phyloP scores from a whole-genome alignment of 2,329 filamentous ascomycete species.

The Cercospora sojina region DNA sequence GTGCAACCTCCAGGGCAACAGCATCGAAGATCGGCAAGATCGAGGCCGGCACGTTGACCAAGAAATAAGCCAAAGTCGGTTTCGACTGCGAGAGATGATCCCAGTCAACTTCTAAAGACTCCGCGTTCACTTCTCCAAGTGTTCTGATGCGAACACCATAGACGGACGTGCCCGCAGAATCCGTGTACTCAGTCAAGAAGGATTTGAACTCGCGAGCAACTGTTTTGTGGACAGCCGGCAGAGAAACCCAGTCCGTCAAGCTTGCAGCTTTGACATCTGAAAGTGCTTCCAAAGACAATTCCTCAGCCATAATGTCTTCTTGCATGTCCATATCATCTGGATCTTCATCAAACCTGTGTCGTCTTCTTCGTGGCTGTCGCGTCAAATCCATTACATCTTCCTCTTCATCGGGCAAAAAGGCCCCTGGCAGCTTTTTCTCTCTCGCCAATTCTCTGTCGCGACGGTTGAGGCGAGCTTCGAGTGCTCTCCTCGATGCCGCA shows the following conservation, averaged over 20 bases:
- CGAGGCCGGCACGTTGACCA: conserved; percentile 93
- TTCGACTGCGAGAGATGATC: conserved; percentile 87
- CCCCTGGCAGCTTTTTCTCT: conserved; percentile 65
- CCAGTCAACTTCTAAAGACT: conserved; percentile 94
- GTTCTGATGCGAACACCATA: conserved; percentile 93
- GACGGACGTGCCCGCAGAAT: conserved; percentile 83
- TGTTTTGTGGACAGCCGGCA: conserved; percentile 83
- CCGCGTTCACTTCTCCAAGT: conserved; percentile 94
- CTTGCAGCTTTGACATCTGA: conserved; percentile 91
- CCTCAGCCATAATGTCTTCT: conserved; percentile 91
- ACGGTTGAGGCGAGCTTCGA: conserved; percentile 71
- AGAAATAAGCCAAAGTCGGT: conserved; percentile 90
- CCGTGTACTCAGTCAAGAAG: conserved; percentile 93
- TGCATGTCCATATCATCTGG: conserved; percentile 85
- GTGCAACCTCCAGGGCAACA: conserved; percentile 92
- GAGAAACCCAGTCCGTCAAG: conserved; percentile 91
- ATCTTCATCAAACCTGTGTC: conserved; percentile 92
- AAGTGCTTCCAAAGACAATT: conserved; percentile 86
- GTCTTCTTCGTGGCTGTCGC: conserved; percentile 76
- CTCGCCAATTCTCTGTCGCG: conserved; percentile 71
- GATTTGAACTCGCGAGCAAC: conserved; percentile 97
- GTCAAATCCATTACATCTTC: conserved; percentile 82
- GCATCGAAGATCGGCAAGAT: conserved; percentile 95
- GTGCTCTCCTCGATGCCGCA: conserved; percentile 62
- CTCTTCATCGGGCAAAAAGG: conserved; percentile 77